Conservation (phyloP, 2,329 filamentous ascomycete species). For the Diaporthe velutina region DNA sequence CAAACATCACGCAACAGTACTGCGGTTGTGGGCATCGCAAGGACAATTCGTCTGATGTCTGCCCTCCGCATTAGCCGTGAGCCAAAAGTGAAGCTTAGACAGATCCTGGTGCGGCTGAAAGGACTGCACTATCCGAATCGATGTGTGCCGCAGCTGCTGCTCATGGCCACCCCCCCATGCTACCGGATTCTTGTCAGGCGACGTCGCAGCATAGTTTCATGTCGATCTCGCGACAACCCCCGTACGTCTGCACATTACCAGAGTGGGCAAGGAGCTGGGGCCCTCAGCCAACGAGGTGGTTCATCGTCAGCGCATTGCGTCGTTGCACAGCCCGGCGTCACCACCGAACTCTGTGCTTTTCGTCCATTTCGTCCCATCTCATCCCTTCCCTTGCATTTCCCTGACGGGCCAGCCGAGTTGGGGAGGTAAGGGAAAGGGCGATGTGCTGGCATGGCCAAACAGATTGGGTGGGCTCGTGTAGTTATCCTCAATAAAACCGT, state of each 20-base stretch:
- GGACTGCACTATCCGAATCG: slow-evolving; percentile 4
- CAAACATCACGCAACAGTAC: slow-evolving; percentile 4
- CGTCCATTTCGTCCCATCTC: slow-evolving; percentile 15
- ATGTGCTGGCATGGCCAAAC: slow-evolving; percentile 5
- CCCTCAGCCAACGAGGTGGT: background rate
- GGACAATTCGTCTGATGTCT: slow-evolving; percentile 2
- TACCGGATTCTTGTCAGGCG: slow-evolving; percentile 31
- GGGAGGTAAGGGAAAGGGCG: slow-evolving; percentile 13
- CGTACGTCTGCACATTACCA: background rate
- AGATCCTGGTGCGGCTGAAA: slow-evolving; percentile 21
- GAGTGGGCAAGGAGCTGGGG: slow-evolving; percentile 27
- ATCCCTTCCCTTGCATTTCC: slow-evolving; percentile 17
- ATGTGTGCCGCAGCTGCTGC: background rate
- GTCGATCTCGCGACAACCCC: slow-evolving; percentile 34
- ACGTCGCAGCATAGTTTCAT: slow-evolving; percentile 39
- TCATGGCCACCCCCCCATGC: slow-evolving; percentile 13
- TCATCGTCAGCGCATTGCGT: slow-evolving; percentile 20
- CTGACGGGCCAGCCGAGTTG: slow-evolving; percentile 6
- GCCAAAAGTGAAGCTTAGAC: background rate
- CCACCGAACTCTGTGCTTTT: slow-evolving; percentile 5
- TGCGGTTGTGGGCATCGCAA: background rate
- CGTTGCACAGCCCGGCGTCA: slow-evolving; percentile 30
- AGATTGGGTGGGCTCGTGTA: slow-evolving; percentile 2
- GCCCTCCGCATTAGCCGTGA: slow-evolving; percentile 13
- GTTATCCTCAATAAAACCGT: slow-evolving; percentile 32